Base-by-base conservation (phyloP, 2,329 filamentous ascomycete genomes). In the Talaromyces marneffei region DNA sequence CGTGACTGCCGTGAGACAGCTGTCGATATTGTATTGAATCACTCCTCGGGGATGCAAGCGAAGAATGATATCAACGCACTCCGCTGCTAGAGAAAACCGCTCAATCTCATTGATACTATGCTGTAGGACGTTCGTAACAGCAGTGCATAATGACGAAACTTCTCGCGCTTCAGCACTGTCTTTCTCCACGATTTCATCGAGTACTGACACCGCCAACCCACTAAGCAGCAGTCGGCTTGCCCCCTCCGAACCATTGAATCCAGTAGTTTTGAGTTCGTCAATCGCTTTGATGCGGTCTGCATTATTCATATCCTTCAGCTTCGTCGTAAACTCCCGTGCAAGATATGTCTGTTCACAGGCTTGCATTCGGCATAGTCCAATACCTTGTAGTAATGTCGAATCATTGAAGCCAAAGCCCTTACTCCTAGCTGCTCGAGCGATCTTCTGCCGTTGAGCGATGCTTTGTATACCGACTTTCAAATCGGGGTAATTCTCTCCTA, bases 21-120 rank as follows among this genome's bases (percentile, higher is more conserved):
- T 71, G 63, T 81, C 79, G 31, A 80, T 72, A 61, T 79, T 78
- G 70, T 74, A 76, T 63, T 81, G 79, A 12, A 73, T 74, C 23
- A 80, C 70, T 20, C 72, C 72, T 42, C 72, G 72, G 23, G 77
- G 71, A 59, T 79, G 76, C 8, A 65, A 68, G 44, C 76, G 75
- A 18, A 79, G 71, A 25, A 78, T 66, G 10, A 74, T 65, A 50
- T 74, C 74, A 25, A 78, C 62, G 53, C 72, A 74, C 59, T 79
- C 77, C 6, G 73, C 68, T 20, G 72, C 71, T 23, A 79, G 69
- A 53, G 68, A 75, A 60, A 78, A 78, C 35, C 72, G 71, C 65
- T 75, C 77, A 59, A 74, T 72, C 5, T 70, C 71, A 12, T 60
- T 14, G 14, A 65, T 68, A 61, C 69, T 72, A 27, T 62, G 62